phyloP scores from a whole-genome alignment of 164 flowering plant species.

The Dillenia turbinata region DNA sequence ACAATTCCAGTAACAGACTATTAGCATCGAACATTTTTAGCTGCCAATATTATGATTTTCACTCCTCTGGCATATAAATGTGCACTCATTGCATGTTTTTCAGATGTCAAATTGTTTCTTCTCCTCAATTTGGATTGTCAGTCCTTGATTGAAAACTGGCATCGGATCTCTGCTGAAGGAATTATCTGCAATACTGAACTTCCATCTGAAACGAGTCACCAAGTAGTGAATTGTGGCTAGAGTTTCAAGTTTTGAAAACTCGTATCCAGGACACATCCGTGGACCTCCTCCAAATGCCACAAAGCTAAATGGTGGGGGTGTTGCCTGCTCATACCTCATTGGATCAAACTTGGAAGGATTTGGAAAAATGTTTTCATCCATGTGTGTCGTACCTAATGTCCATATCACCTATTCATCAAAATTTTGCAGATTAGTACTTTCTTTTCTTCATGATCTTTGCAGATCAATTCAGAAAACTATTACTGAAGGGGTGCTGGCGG shows the following conservation, averaged over 20 bases:
- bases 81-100: too few relatives aligned
- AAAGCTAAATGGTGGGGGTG: constrained; percentile 47
- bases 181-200: constrained; percentile 23
- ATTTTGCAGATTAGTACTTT: too few relatives aligned
- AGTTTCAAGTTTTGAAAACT: constrained; percentile 58
- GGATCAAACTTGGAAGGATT: constrained; percentile 68
- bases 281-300: constrained; percentile 68
- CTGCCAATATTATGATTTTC: too few relatives aligned
- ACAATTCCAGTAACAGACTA: too few relatives aligned
- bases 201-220: constrained; percentile 61
- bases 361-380: constrained; percentile 47
- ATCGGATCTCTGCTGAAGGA: constrained; percentile 32
- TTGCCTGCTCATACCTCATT: constrained; percentile 37
- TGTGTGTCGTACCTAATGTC: constrained; percentile 48
- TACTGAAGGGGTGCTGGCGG: too few relatives aligned
- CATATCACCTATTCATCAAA: constrained; percentile 37
- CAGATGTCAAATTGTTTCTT: constrained; percentile 9
- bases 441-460: too few relatives aligned
- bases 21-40: too few relatives aligned
- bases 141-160: constrained; percentile 32
- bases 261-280: constrained; percentile 63
- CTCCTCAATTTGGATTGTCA: constrained; percentile 28
- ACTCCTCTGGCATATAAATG: too few relatives aligned
- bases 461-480: too few relatives aligned
- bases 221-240: constrained; percentile 40